phyloP scores from a whole-genome alignment of 2,329 filamentous ascomycete genomes.

The Ascochyta clinopodiicola region DNA sequence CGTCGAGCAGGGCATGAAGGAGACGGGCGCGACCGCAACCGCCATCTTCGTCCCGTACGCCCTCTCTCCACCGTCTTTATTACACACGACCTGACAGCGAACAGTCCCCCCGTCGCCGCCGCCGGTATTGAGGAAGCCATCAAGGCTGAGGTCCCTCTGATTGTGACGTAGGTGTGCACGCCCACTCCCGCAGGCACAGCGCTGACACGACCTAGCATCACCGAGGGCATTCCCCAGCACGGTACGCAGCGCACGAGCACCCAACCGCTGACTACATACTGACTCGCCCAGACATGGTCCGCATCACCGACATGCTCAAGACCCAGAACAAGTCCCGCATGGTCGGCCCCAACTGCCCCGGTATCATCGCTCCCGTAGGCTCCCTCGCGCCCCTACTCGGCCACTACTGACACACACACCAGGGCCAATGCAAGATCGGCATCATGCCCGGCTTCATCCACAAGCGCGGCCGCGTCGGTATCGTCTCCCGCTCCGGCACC shows the following conservation, averaged over 20 bases:
- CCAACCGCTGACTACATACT: constrained; percentile 14
- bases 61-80: neutral
- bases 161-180: constrained; percentile 72
- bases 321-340: constrained; percentile 96
- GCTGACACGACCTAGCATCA: constrained; percentile 67
- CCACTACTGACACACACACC: no score
- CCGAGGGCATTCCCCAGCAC: constrained; percentile 96
- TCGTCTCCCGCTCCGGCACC: constrained; percentile 97
- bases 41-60: constrained; percentile 94
- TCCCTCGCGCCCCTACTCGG: no score
- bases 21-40: constrained; percentile 88
- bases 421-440: constrained; percentile 99
- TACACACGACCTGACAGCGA: constrained; percentile 36
- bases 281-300: constrained; percentile 82
- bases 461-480: constrained; percentile 98
- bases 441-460: constrained; percentile 99
- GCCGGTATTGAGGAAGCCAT: constrained; percentile 97
- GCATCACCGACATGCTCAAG: constrained; percentile 97
- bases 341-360: constrained; percentile 97
- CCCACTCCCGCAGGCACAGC: constrained; percentile 13
- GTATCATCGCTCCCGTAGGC: constrained; percentile 86
- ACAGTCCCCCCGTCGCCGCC: constrained; percentile 86
- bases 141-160: constrained; percentile 87
- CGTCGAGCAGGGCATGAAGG: constrained; percentile 85
- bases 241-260: constrained; percentile 61